Conservation (phyloP, 345 rosid genomes). For the Reutealis trisperma region DNA sequence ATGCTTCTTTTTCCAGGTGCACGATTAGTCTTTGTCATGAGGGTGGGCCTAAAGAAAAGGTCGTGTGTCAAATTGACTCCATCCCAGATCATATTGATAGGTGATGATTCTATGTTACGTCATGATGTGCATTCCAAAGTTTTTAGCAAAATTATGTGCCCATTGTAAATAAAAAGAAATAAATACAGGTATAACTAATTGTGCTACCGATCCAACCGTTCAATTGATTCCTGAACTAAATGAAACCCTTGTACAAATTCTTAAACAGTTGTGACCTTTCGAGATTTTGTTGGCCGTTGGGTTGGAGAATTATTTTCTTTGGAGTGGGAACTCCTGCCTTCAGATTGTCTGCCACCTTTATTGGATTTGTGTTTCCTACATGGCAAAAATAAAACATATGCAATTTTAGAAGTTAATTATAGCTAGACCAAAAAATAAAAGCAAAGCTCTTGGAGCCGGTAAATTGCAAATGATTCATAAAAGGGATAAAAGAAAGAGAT, state of each 20-base stretch:
- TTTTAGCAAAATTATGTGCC: too few species aligned
- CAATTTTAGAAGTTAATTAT: background rate
- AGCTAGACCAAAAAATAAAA: background rate
- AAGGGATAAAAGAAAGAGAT: background rate
- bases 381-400: background rate
- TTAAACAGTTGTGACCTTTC: constrained; percentile 5
- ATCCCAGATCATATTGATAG: too few species aligned
- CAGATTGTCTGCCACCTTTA: background rate
- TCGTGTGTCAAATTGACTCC: too few species aligned
- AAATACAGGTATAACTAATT: background rate
- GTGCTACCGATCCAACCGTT: background rate
- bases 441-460: background rate
- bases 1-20: background rate
- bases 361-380: constrained; percentile 7
- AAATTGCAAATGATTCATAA: background rate
- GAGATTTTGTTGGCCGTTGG: background rate
- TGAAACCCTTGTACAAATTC: background rate
- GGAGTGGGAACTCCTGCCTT: constrained; percentile 1
- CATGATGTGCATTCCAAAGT: too few species aligned
- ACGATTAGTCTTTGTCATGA: too few species aligned
- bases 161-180: too few species aligned
- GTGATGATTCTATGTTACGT: too few species aligned
- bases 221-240: background rate
- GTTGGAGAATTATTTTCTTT: constrained; percentile 1
- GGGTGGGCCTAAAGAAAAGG: too few species aligned